Conservation (phyloP, 306 rosid genomes). For the Malus domestica region DNA sequence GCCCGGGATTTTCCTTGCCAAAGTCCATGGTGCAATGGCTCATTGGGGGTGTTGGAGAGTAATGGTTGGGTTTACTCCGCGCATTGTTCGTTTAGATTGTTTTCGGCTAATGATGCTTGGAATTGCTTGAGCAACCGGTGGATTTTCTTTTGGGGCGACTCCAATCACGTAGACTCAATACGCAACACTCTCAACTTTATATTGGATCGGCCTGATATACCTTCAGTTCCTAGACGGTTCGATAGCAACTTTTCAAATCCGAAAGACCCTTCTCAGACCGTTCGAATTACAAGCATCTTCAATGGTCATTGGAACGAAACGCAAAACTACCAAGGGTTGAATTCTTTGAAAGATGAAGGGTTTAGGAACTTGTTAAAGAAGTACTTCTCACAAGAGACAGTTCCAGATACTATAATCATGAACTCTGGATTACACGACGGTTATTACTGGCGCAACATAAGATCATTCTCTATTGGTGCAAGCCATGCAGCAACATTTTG, state of each 20-base stretch:
- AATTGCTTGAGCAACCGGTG: constrained; percentile 63
- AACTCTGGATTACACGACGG: constrained; percentile 92
- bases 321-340: constrained; percentile 66
- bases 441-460: constrained; percentile 43
- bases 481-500: constrained; percentile 70
- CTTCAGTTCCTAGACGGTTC: constrained; percentile 66
- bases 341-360: constrained; percentile 68
- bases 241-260: constrained; percentile 76
- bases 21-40: constrained; percentile 79
- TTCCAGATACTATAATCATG: constrained; percentile 77
- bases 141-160: constrained; percentile 97
- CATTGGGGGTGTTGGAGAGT: constrained; percentile 73
- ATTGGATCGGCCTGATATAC: constrained; percentile 59
- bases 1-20: constrained; percentile 52
- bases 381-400: constrained; percentile 59
- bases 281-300: constrained; percentile 85
- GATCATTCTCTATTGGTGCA: constrained; percentile 66
- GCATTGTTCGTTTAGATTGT: constrained; percentile 69
- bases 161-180: constrained; percentile 85
- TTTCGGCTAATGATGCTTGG: constrained; percentile 68
- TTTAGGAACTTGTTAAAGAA: constrained; percentile 47
- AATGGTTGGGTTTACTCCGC: constrained; percentile 98
- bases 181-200: constrained; percentile 72
- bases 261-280: constrained; percentile 51
- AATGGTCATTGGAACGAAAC: constrained; percentile 97